A percentile compares a stretch with the other conserved stretches of the same genome.
Conservation (phyloP, 148 eudicot species). For the Oxyria digyna region DNA sequence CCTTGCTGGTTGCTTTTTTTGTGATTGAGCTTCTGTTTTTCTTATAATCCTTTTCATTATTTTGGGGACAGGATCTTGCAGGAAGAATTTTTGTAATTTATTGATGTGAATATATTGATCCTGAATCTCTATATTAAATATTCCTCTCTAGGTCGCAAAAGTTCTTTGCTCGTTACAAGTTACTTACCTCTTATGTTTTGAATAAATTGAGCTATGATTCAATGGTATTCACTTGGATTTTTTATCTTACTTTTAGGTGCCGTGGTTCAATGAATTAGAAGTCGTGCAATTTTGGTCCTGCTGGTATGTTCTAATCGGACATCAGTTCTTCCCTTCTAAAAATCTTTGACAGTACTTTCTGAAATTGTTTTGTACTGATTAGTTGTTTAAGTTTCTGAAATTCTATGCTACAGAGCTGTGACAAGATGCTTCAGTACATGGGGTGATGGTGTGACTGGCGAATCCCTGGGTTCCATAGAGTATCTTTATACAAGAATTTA, state of each 20-base stretch:
- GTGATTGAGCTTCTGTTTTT: not conserved
- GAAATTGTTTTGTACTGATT: not conserved
- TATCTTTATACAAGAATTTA: not conserved
- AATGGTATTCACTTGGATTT: not conserved
- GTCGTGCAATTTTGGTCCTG: not conserved
- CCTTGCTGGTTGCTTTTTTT: not conserved
- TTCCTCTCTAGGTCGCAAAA: not conserved
- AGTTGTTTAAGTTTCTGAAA: not conserved
- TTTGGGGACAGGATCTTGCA: not conserved
- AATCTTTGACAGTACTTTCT: not conserved
- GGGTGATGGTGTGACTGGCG: not conserved
- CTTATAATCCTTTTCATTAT: not conserved
- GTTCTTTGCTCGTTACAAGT: not conserved
- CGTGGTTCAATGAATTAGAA: slow-evolving; percentile 83
- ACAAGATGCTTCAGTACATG: not conserved
- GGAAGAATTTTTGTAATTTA: too few relatives aligned
- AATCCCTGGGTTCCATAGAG: not conserved
- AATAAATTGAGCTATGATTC: not conserved
- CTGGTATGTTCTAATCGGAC: slow-evolving; percentile 2
- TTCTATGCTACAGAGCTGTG: not conserved
- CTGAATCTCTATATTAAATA: too few relatives aligned
- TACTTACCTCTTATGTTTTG: too few relatives aligned
- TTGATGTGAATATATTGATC: not conserved
- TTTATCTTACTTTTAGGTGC: slow-evolving; percentile 45
- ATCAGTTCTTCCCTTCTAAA: not conserved